A percentile compares a stretch with the other conserved stretches of the same genome.
These are phyloP conservation scores for Calonectria fujianensis DNA, from an alignment of 2,329 filamentous ascomycete genomes.

Conservation along the genomic window DNA sequence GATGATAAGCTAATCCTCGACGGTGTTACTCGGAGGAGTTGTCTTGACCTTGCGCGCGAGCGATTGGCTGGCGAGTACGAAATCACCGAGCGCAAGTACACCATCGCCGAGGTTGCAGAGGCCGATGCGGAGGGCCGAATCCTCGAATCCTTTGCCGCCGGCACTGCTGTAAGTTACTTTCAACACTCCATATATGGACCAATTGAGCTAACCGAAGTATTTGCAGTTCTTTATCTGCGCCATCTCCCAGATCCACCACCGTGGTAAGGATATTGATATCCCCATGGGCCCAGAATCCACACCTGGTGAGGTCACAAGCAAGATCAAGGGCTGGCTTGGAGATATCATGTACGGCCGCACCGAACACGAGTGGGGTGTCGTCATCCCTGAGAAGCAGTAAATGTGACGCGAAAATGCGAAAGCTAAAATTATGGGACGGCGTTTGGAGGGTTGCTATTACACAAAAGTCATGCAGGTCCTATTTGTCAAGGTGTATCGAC, in stretches of 20 bases:
- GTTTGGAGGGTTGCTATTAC: slow-evolving; percentile 49
- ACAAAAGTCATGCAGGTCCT: slow-evolving; percentile 45
- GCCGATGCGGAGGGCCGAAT: slow-evolving; percentile 85
- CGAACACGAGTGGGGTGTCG: slow-evolving; percentile 81
- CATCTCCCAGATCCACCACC: slow-evolving; percentile 81
- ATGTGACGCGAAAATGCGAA: slow-evolving; percentile 11
- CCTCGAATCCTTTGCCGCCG: slow-evolving; percentile 89
- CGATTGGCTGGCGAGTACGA: slow-evolving; percentile 77
- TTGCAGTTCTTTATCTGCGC: slow-evolving; percentile 81
- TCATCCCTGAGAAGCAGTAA: slow-evolving; percentile 76
- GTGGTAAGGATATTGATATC: slow-evolving; percentile 77
- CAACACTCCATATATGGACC: not conserved
- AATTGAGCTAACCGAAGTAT: slow-evolving; percentile 45
- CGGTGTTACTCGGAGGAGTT: slow-evolving; percentile 89
- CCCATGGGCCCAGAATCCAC: slow-evolving; percentile 73
- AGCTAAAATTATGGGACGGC: slow-evolving; percentile 41
- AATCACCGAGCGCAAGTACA: slow-evolving; percentile 88
- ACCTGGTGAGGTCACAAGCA: slow-evolving; percentile 73
- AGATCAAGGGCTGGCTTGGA: slow-evolving; percentile 80
- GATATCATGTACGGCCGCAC: slow-evolving; percentile 85
- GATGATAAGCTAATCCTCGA: slow-evolving; percentile 90
- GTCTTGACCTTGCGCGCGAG: slow-evolving; percentile 82
- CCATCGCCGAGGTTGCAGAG: slow-evolving; percentile 84
- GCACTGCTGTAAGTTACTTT: slow-evolving; percentile 83
- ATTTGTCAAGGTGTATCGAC: slow-evolving; percentile 34